Base-by-base conservation (phyloP, 1,284 basidiomycete species). In the Gymnopus androsaceus region DNA sequence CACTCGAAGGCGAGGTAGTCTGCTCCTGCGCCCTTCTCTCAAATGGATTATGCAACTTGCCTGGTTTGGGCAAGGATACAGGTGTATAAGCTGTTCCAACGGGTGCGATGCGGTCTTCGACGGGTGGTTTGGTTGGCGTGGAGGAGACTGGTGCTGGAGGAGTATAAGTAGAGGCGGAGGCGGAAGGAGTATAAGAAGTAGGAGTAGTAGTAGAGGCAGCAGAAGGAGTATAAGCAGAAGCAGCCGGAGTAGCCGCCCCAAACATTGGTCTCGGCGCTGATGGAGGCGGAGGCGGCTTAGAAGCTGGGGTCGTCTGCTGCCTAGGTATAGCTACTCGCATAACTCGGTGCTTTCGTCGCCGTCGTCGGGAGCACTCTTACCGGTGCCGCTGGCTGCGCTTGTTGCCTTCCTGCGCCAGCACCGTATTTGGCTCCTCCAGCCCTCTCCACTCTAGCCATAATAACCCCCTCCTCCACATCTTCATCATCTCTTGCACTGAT, bases 71-170 rank as follows among this genome's bases (percentile, higher is more conserved):
- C 5, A 97, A 79, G 54, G 84, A 84, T 59, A 97, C 92, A 1
- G 95, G 94, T 1, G 87, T 90, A 70, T 95, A 97, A 2, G 88
- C 83, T 1, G 93, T 94, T 45, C 92, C 91, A 14, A 92, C 87
- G 2, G 90, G 90, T 1, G 78, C 88, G 63, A 94, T 94, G 14
- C 83, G 84, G 69, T 94, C 91, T 0, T 93, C 90, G 57, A 85
- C 83, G 0, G 42, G 17, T 1, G 76, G 89, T 64, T 91, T 92
- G 0, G 83, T 77, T 0, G 86, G 79, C 0, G 72, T 77, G 1
- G 83, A 59, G 3, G 66, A 64, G 2, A 78, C 73, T 1, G 76
- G 73, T n/a, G 80, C 73, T 48, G 64, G 49, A 54, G 59, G 63
- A 61, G 50, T 27, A 30, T 66, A 54, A 33, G 60, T 54, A 30